Evolutionary conservation across 495 filamentous ascomycete genomes (phyloP), one percentile per base, ranked within the genome.

Genomic region (Physcia stellaris): DNA sequence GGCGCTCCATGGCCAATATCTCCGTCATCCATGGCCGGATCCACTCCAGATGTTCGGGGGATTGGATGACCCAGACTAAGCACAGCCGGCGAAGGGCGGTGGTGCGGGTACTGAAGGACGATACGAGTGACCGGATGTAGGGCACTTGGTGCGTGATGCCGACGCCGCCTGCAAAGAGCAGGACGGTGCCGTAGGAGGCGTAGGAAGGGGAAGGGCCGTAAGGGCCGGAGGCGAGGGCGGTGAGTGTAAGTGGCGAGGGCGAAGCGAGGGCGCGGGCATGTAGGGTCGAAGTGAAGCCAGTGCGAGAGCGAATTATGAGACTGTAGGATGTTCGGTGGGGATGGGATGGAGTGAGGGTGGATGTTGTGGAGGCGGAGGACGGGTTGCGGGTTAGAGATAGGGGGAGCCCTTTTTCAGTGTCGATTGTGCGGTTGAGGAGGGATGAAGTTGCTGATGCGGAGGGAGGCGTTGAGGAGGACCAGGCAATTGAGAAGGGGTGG

Each of bases 91-190:
- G 79, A 4, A 83, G 83, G 2, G 87, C 87, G 24, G 80, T 74
- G 12, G 73, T 86, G 36, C 79, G 74, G 4, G 79, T 68, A 40
- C 74, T 72, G 60, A 75, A 83, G 10, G 77, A 79, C 17, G 75
- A 60, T 39, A 95, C 71, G 6, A 96, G 66, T 35, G 85, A 79
- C 21, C 77, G 80, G 24, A 94, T 64, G 52, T 86, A 87, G n/a
- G 83, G 81, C 17, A 96, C 73, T 55, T 90, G 83, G 56, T 95
- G 87, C 0, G 90, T 93, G 60, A 98, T 95, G 38, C 90, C 90
- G 9, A 86, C 80, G 39, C 88, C 84, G 42, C 86, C 90, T 32
- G 86, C 86, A 50, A 95, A 84, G 45, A 98, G 77, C 40, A 98
- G 69, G 27, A 77, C 75, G 28, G 86, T 86, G 32, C 90, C 86